Conservation (phyloP, 306 rosid genomes). For the Spatholobus suberectus region DNA sequence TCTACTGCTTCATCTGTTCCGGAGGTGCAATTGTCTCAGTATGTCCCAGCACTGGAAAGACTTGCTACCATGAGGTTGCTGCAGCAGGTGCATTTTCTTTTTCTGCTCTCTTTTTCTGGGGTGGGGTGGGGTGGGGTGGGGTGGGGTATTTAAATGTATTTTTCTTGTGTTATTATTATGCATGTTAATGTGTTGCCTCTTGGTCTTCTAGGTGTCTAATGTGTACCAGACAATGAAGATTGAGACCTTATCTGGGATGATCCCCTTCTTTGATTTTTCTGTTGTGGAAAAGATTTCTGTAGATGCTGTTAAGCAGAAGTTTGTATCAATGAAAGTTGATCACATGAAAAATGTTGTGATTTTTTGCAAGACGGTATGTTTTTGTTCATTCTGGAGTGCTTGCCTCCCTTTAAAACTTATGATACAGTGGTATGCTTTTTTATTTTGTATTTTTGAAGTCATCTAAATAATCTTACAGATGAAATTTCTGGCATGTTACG, state of each 20-base stretch:
- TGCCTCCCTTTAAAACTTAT: not conserved
- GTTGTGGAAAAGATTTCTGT: slow-evolving; percentile 86
- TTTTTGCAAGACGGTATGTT: slow-evolving; percentile 51
- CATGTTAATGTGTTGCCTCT: not conserved
- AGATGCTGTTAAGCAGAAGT: slow-evolving; percentile 92
- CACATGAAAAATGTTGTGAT: slow-evolving; percentile 75
- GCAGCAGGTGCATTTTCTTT: slow-evolving; percentile 71
- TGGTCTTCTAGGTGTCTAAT: slow-evolving; percentile 69
- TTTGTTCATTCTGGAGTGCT: not conserved
- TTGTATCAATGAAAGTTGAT: slow-evolving; percentile 89
- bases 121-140: no score
- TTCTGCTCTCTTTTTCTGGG: no score
- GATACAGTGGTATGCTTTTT: not conserved
- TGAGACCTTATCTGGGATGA: slow-evolving; percentile 75
- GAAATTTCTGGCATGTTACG: not conserved
- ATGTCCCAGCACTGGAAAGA: slow-evolving; percentile 76
- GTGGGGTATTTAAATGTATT: no score
- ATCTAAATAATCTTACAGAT: not conserved
- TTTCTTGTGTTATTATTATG: not conserved
- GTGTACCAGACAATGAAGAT: slow-evolving; percentile 90
- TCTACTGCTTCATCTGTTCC: slow-evolving; percentile 93
- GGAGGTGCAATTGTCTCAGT: slow-evolving; percentile 84
- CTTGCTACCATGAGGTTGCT: slow-evolving; percentile 94
- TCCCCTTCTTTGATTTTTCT: slow-evolving; percentile 83
- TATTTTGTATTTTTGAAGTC: not conserved